These are phyloP conservation scores for Xylaria curta DNA, from an alignment of 495 filamentous ascomycete species.

Conservation along the genomic window DNA sequence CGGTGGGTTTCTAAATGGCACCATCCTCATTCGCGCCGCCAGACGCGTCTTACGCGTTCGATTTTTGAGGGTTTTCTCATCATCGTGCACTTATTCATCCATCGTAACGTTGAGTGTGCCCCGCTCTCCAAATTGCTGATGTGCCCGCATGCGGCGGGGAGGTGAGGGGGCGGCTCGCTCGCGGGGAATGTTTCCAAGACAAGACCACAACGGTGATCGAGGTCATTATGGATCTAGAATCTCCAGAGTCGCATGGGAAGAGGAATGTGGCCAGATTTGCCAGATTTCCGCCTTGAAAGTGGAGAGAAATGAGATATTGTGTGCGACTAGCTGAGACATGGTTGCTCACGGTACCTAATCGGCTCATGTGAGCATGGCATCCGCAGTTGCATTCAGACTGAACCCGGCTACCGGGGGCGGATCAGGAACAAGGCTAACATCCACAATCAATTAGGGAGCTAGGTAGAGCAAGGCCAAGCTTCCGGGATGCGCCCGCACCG, in stretches of 20 bases:
- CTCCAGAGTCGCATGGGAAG: not conserved
- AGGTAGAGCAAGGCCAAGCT: not conserved
- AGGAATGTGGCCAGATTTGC: not conserved
- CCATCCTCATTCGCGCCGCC: not conserved
- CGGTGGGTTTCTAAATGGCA: not conserved
- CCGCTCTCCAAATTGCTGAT: not conserved
- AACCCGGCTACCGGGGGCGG: not conserved
- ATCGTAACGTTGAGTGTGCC: not conserved
- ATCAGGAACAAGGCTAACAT: not conserved
- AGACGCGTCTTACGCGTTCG: not conserved
- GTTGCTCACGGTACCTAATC: constrained; percentile 1
- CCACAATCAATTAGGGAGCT: not conserved
- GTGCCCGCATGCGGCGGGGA: not conserved
- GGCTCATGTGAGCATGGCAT: constrained; percentile 7
- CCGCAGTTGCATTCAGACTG: not conserved
- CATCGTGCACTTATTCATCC: not conserved
- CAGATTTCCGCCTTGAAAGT: not conserved
- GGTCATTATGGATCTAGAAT: not conserved
- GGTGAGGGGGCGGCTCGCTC: not conserved
- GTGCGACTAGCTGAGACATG: constrained; percentile 2
- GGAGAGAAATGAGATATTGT: not conserved
- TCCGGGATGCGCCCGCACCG: constrained; percentile 1
- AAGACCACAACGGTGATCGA: not conserved
- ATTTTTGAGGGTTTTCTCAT: not conserved
- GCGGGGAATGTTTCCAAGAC: not conserved